Evolutionary conservation across 495 filamentous ascomycete genomes (phyloP).

Genomic region (Hyphodiscus hymeniophilus): DNA sequence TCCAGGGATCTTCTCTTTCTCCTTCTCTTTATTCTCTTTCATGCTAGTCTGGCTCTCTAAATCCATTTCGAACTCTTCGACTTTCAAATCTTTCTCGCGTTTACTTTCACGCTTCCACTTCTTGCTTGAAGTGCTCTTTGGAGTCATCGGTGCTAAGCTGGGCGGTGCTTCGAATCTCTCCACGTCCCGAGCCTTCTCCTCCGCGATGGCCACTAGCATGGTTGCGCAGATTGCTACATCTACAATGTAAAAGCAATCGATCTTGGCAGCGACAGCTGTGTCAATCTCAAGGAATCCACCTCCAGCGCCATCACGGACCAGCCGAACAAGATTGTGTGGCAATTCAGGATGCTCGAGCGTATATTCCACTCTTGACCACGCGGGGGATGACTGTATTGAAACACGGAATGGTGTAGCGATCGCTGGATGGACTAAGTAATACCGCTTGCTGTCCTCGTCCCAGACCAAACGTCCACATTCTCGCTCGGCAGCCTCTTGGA

Average conservation of each 20-base stretch:
- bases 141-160: slow-evolving; percentile 12
- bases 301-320: slow-evolving; percentile 44
- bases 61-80: slow-evolving; percentile 49
- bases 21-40: slow-evolving; percentile 22
- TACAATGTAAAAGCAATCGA: slow-evolving; percentile 62
- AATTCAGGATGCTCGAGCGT: slow-evolving; percentile 53
- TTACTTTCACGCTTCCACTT: slow-evolving; percentile 24
- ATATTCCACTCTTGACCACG: slow-evolving; percentile 49
- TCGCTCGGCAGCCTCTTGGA: slow-evolving; percentile 56
- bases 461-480: slow-evolving; percentile 67
- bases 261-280: slow-evolving; percentile 37
- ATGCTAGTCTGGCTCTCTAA: slow-evolving; percentile 45
- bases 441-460: slow-evolving; percentile 51
- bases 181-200: slow-evolving; percentile 38
- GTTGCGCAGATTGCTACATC: slow-evolving; percentile 65
- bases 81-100: slow-evolving; percentile 28
- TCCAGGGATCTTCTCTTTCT: slow-evolving; percentile 20
- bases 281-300: slow-evolving; percentile 44
- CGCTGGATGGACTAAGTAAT: slow-evolving; percentile 66
- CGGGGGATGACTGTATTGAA: slow-evolving; percentile 40
- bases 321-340: slow-evolving; percentile 39
- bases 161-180: slow-evolving; percentile 48
- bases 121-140: background rate
- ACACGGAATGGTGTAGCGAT: slow-evolving; percentile 50
- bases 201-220: slow-evolving; percentile 57